Conservation (phyloP, 169 alveolate genomes). For the Plasmodium relictum region DNA sequence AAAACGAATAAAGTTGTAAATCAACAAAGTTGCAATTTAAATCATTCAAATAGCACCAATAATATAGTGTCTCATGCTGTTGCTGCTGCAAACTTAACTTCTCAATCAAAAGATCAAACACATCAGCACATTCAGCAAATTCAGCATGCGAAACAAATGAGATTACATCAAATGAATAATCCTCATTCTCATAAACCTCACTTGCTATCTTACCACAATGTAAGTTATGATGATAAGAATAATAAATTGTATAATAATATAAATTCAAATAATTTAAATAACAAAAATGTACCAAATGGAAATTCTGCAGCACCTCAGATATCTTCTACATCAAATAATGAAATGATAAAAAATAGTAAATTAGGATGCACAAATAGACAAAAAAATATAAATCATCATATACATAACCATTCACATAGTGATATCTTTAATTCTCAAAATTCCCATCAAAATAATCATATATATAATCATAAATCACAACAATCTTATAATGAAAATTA, state of each 20-base stretch:
- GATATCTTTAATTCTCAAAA: neutral
- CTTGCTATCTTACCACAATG: conserved; percentile 12
- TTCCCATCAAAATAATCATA: conserved; percentile 10
- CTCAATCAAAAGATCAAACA: conserved; percentile 35
- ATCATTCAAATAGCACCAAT: conserved; percentile 30
- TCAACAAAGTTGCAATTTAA: conserved; percentile 53
- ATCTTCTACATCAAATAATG: conserved; percentile 12
- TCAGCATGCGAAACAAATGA: conserved; percentile 44
- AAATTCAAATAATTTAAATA: conserved; percentile 10
- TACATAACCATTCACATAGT: conserved; percentile 21
- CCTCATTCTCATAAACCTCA: conserved; percentile 30
- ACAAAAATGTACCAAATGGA: conserved; percentile 24
- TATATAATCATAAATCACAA: conserved; percentile 6
- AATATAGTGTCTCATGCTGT: conserved; percentile 24
- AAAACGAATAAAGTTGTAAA: conserved; percentile 31
- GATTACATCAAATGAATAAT: conserved; percentile 34
- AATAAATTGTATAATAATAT: conserved; percentile 34
- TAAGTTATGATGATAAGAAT: conserved; percentile 42
- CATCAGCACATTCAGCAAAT: conserved; percentile 24
- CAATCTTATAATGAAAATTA: conserved; percentile 38
- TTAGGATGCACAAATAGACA: conserved; percentile 42
- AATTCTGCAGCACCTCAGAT: conserved; percentile 17
- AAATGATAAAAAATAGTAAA: conserved; percentile 36
- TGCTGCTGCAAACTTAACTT: conserved; percentile 29
- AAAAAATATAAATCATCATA: conserved; percentile 14